Percentiles rank a stretch among this genome's conserved stretches.
Conservation (phyloP, 2,329 filamentous ascomycete genomes). For the Pseudogymnoascus sp. region DNA sequence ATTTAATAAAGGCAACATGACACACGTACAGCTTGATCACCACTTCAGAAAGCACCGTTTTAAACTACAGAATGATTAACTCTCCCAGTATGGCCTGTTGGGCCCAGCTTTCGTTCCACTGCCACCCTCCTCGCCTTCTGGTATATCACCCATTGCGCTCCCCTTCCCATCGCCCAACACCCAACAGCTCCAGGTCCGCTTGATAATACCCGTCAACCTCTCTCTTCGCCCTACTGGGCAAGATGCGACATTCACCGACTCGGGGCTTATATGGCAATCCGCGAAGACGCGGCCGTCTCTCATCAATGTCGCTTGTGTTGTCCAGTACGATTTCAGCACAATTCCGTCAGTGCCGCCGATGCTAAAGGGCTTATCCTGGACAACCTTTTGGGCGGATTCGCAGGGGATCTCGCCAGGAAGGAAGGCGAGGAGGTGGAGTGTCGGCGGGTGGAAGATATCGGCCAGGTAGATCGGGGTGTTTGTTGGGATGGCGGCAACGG, state of each 20-base stretch:
- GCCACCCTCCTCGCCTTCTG: background rate
- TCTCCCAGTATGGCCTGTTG: background rate
- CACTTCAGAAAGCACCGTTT: background rate
- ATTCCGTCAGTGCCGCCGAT: background rate
- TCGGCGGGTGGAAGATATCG: constrained; percentile 1
- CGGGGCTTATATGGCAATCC: background rate
- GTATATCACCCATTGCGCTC: background rate
- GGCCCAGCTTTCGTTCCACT: background rate
- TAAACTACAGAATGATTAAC: background rate
- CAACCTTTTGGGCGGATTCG: background rate
- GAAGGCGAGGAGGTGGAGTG: background rate
- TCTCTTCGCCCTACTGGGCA: background rate
- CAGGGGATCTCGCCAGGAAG: background rate
- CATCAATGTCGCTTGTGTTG: background rate
- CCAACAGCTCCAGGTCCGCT: background rate
- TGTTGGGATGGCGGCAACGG: background rate
- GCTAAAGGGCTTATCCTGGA: background rate
- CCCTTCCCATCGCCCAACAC: background rate
- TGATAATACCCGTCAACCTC: background rate
- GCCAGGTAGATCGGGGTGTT: constrained; percentile 5
- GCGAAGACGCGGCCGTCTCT: background rate
- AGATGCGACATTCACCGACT: background rate
- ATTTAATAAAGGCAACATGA: background rate
- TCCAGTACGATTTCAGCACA: background rate
- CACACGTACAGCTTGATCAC: background rate